phyloP scores from a whole-genome alignment of 2,329 filamentous ascomycete species.

The Madurella mycetomatis region DNA sequence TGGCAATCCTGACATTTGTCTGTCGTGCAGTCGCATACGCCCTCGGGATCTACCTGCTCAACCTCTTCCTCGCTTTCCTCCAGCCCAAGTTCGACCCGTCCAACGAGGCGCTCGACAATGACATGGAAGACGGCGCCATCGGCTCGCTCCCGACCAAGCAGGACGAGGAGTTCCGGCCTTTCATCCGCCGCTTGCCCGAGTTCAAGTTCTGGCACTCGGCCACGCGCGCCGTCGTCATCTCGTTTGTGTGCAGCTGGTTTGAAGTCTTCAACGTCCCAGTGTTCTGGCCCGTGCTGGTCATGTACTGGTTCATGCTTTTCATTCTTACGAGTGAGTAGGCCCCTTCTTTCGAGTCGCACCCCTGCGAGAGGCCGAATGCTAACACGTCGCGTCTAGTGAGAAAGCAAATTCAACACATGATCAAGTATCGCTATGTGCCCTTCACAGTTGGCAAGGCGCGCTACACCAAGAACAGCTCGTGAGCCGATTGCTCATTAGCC shows the following conservation, averaged over 20 bases:
- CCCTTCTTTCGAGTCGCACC: neutral
- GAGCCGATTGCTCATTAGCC: slow-evolving; percentile 7
- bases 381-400: slow-evolving; percentile 61
- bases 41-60: slow-evolving; percentile 96
- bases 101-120: slow-evolving; percentile 83
- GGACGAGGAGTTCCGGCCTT: slow-evolving; percentile 96
- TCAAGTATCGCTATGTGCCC: slow-evolving; percentile 98
- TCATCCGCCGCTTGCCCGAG: slow-evolving; percentile 91
- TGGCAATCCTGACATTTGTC: slow-evolving; percentile 14
- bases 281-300: slow-evolving; percentile 97
- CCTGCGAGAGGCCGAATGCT: neutral
- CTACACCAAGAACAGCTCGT: slow-evolving; percentile 62
- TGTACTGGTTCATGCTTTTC: slow-evolving; percentile 98
- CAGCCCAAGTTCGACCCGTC: slow-evolving; percentile 98
- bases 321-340: slow-evolving; percentile 78
- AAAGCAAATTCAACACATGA: slow-evolving; percentile 99
- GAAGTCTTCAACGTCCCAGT: slow-evolving; percentile 93
- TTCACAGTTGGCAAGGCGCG: slow-evolving; percentile 87
- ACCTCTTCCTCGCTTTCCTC: slow-evolving; percentile 97
- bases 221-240: slow-evolving; percentile 78
- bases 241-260: slow-evolving; percentile 88
- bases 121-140: slow-evolving; percentile 87
- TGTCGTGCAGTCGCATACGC: slow-evolving; percentile 79
- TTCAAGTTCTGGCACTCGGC: slow-evolving; percentile 99
- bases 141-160: slow-evolving; percentile 85